phyloP scores from a whole-genome alignment of 169 alveolate genomes.

The Perkinsus chesapeaki region DNA sequence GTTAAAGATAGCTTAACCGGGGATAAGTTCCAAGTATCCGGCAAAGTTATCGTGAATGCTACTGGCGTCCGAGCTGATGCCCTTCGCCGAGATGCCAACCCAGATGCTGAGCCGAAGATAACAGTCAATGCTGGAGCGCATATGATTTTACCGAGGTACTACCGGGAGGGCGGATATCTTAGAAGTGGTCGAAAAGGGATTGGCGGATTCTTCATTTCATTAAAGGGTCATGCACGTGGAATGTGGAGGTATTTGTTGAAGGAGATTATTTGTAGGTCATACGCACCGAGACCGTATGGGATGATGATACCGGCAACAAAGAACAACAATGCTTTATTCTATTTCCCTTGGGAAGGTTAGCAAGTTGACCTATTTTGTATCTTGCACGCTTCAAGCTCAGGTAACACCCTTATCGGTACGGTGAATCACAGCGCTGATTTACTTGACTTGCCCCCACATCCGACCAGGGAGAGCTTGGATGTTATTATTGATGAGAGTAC shows the following conservation, averaged over 20 bases:
- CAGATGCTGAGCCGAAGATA: not conserved
- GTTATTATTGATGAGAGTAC: slow-evolving; percentile 64
- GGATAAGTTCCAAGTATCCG: slow-evolving; percentile 49
- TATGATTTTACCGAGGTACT: slow-evolving; percentile 20
- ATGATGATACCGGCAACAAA: slow-evolving; percentile 76
- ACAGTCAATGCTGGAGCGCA: slow-evolving; percentile 35
- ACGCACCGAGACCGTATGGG: slow-evolving; percentile 67
- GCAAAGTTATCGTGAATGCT: slow-evolving; percentile 74
- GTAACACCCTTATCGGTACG: slow-evolving; percentile 71
- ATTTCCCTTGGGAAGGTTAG: slow-evolving; percentile 70
- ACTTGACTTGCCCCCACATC: slow-evolving; percentile 40
- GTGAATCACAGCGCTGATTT: slow-evolving; percentile 69
- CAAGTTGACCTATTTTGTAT: not conserved
- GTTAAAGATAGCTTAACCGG: not conserved
- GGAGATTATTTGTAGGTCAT: slow-evolving; percentile 11
- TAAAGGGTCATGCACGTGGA: not conserved
- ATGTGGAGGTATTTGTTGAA: not conserved
- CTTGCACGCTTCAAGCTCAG: not conserved
- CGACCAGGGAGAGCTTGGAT: slow-evolving; percentile 56
- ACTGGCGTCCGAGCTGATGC: slow-evolving; percentile 42
- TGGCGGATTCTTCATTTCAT: not conserved
- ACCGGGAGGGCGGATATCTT: no score
- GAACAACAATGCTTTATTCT: slow-evolving; percentile 81
- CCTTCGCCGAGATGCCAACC: slow-evolving; percentile 25
- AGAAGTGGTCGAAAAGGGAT: no score